Evolutionary conservation across 2,329 filamentous ascomycete genomes (phyloP), one percentile per base, ranked within the genome.

Genomic region (Boeremia lycopersici): DNA sequence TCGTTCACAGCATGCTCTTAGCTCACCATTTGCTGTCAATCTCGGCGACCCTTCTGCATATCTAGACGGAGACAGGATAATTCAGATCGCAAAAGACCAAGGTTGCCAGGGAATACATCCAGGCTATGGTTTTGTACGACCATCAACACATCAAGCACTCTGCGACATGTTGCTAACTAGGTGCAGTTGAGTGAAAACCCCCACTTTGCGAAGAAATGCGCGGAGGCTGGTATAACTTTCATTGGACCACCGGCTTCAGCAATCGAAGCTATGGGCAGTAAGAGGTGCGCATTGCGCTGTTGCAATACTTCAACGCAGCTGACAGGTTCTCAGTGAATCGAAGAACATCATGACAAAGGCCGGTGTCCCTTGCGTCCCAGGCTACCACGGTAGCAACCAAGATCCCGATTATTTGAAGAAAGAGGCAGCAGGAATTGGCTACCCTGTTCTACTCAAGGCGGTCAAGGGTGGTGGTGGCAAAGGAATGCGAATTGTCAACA

Each of bases 301-400:
- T 11, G n/a, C n/a, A 33, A 8, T 15, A 10, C 25, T 26, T n/a
- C 11, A 8, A 39, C 2, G 15, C 36, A 26, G 36, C 59, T 67
- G 33, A 67, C 53, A 53, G 23, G 4, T 3, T 34, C 6, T 38
- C 43, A 84, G 83, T 50, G 83, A 89, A 56, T 95, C 90, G 47
- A 99, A 99, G 76, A 90, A 96, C 72, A 97, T 99, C 71, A 98
- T 99, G 95, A 91, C 86, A 30, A 86, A 86, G 4, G 93, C 95
- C n/a, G 91, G 92, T 8, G 95, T 99, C 3, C 93, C 93, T 4
- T 98, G 95, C 69, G 95, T 99, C 43, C 95, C 95, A 0, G 95
- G 95, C 0, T 99, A 99, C 69, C 95, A 98, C 73, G 95, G 95
- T 15, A 69, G 82, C 1, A 90, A 96, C 47, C 95, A 99, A 77